Evolutionary conservation across 192 early-diverging fungal species (phyloP), one percentile per base, ranked within the genome.

Genomic region (Umbelopsis sp.): DNA sequence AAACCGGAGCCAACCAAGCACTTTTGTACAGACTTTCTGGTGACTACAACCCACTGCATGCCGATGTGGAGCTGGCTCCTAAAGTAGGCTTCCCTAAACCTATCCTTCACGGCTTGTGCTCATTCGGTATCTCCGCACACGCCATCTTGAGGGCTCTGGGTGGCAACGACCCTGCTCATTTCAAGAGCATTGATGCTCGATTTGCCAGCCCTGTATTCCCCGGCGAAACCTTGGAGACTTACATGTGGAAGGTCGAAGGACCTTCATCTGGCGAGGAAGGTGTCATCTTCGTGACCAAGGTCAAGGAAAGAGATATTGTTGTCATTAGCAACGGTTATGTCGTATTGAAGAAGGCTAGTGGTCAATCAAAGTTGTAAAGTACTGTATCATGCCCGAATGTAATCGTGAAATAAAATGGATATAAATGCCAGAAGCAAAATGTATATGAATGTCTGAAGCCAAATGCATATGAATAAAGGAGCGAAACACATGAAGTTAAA

Each of bases 41-140:
- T 27, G 91, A 92, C 68, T 92, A 89, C 72, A 92, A 92, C 73
- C 90, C 90, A 3, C 74, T 92, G 48, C 91, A 92, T 75, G 88
- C 88, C 23, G 91, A 93, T 73, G 84, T 88, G n/a, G 76, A 74
- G 1, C 78, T 93, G 48, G 89, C 89, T 4, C 83, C 86, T 45
- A 67, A 67, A n/a, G 77, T 93, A 12, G 91, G 91, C 3, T 91
- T 93, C 82, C 85, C 87, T 46, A 86, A 84, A 18, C 88, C 90
- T 22, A 89, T 93, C 74, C 72, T 93, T 12, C 91, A 93, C 74
- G 91, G 91, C 25, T 82, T 91, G 18, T 82, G 78, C 75, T 76
- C 89, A 30, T 89, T 85, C 66, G 89, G 89, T 16, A 66, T 79
- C 48, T 77, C 86, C 45, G 84, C 85, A 12, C 81, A 84, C 44